Base-by-base conservation (phyloP, 1,139 yeast genomes). In the Casaregolazyma lundiana region DNA sequence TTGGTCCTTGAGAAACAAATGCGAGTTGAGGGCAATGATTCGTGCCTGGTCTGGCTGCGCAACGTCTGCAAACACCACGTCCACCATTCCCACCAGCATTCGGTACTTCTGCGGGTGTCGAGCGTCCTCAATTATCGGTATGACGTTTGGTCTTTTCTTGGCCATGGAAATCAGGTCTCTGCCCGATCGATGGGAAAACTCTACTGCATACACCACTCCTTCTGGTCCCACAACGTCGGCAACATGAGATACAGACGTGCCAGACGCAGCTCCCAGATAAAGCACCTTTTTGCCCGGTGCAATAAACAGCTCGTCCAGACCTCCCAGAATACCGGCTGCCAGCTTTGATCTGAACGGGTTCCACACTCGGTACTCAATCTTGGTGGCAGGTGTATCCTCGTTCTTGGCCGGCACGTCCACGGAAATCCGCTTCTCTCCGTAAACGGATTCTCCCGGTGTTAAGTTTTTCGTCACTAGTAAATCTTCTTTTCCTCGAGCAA, bases 21-120 rank as follows among this genome's bases (percentile, higher is more conserved):
- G 98, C 49, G 97, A 84, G 80, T 92, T 92, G 70, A 92, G 81
- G 49, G 97, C 98, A 71, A 94, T 90, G 69, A 92, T 94, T 84
- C 98, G 95, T 61, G 98, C 98, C 77, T 92, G 98, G 76, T 92
- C 98, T 44, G 98, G 98, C 77, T 92, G 98, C 59, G 98, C 98
- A 69, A 92, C 98, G 79, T 92, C 98, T 57, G 98, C 98, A 65
- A 92, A 92, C 54, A 92, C 97, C 66, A 82, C 88, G 70, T 94
- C 98, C 57, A 92, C 97, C 98, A 92, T 92, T 63, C 97, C 96
- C 55, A 92, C 78, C 64, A 92, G 80, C 97, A 92, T 92, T 77
- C 98, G 84, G 83, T 92, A 92, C 73, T 94, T 92, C 71, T 92
- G 98, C 63, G 98, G 98, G 75, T 92, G 98, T 78, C 98, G 92